Base-by-base conservation (phyloP, 2,329 filamentous ascomycete species). In the Ampelomyces quisqualis region DNA sequence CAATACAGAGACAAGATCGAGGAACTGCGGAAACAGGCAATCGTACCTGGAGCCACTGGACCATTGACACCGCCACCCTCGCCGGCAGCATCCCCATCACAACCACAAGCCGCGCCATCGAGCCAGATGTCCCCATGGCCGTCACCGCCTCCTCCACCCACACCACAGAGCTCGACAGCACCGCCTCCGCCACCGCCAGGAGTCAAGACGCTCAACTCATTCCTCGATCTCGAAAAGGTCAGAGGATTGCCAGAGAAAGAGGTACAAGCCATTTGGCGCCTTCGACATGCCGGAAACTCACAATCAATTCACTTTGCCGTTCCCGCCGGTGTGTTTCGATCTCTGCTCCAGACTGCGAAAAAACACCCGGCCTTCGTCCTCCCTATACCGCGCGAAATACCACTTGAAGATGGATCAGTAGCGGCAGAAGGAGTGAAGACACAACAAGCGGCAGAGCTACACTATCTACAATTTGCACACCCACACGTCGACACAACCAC, bases 391-490 rank as follows among this genome's bases (percentile, higher is more conserved):
- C 87, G 79, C 69, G 75, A 65, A 35, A 68, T 65, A 32, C 45
- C 65, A 49, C 29, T 56, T 41, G 43, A 69, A 57, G 14, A 62
- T n/a, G 22, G 35, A 15, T 27, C 47, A 24, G 45, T 42, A 15
- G 34, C 35, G 17, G 38, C 42, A 15, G 40, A 45, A 19, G 34
- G 22, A 11, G 23, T 30, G 10, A 39, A 52, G 29, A 55, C 56
- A 9, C 70, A 70, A 3, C 73, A 79, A 47, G 88, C 88, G 36
- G 88, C 90, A 32, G 93, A 97, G 69, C 90, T 98, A 31, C 93
- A 98, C 71, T 95, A 95, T 69, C 71, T 98, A 48, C 91, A 98
- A 70, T 98, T 94, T 89, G 87, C 86, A 0, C 96, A 95, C 70
- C 90, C 95, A 45, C 77, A 82, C 0, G 74, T 76, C 2, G 70